A percentile compares a stretch with the other conserved stretches of the same genome.
Conservation (phyloP, 2,329 filamentous ascomycete species). For the Drechslerella dactyloides region DNA sequence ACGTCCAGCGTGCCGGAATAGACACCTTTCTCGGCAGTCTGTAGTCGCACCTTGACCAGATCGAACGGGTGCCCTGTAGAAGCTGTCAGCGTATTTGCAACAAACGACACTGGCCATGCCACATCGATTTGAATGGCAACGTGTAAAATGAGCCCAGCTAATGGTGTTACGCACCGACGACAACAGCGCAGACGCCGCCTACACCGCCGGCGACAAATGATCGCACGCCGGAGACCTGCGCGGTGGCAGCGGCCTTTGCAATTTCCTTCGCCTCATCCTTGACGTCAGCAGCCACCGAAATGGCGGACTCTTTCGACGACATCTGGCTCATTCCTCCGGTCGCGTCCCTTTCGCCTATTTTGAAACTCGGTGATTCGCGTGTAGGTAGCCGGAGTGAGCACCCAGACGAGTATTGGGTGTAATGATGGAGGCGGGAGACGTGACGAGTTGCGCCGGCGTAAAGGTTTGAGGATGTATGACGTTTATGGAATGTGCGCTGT, state of each 20-base stretch:
- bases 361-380: too few relatives aligned
- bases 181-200: constrained; percentile 88
- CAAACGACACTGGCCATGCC: background rate
- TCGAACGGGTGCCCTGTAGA: constrained; percentile 82
- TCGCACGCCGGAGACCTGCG: constrained; percentile 69
- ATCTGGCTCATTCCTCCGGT: background rate
- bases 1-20: constrained; percentile 92
- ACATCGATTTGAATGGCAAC: background rate
- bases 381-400: too few relatives aligned
- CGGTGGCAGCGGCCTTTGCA: constrained; percentile 46
- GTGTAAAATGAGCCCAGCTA: background rate
- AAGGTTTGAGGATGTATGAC: constrained; percentile 24
- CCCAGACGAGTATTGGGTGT: too few relatives aligned
- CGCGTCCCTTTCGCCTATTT: too few relatives aligned
- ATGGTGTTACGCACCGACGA: constrained; percentile 66
- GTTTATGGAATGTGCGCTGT: constrained; percentile 22
- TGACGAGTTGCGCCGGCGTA: background rate
- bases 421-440: background rate
- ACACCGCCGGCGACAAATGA: constrained; percentile 89
- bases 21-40: constrained; percentile 92
- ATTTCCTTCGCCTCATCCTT: constrained; percentile 47
- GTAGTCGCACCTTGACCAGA: constrained; percentile 93
- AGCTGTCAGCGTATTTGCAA: constrained; percentile 48
- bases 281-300: constrained; percentile 35
- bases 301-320: background rate